Percentiles rank a stretch among this genome's conserved stretches.
phyloP scores from a whole-genome alignment of 148 eudicot genomes.

The Diospyros lotus region DNA sequence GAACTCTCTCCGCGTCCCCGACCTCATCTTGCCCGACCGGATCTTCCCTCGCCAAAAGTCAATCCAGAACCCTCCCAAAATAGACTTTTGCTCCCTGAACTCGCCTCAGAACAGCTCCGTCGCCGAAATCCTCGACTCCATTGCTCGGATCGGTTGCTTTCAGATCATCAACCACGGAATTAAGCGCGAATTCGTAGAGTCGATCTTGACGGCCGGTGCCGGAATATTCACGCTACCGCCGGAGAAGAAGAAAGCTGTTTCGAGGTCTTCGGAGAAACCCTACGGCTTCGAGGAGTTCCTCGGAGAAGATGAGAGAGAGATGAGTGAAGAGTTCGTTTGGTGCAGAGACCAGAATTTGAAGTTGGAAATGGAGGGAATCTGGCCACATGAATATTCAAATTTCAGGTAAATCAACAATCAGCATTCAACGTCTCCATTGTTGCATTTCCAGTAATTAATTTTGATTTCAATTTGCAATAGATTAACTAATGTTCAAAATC shows the following conservation, averaged over 20 bases:
- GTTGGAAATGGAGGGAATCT: conserved; percentile 67
- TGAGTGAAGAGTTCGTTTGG: conserved; percentile 72
- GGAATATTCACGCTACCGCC: conserved; percentile 43
- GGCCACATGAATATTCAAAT: conserved; percentile 56
- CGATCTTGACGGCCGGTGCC: conserved; percentile 22
- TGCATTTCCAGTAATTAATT: background rate
- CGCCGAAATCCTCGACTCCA: conserved; percentile 17
- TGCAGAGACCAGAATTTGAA: conserved; percentile 34
- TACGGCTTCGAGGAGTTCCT: conserved; percentile 66
- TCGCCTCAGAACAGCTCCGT: background rate
- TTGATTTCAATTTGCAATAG: too few relatives aligned
- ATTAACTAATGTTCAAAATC: too few relatives aligned
- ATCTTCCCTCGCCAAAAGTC: conserved; percentile 64
- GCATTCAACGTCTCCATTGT: background rate
- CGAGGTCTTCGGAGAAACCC: conserved; percentile 34
- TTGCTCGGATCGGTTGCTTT: conserved; percentile 51
- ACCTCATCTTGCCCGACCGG: conserved; percentile 63
- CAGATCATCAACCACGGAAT: conserved; percentile 71
- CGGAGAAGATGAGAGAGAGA: conserved; percentile 42
- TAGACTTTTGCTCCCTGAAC: conserved; percentile 33
- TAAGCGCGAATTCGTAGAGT: conserved; percentile 23
- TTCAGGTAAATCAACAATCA: conserved; percentile 56
- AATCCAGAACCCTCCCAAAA: conserved; percentile 34
- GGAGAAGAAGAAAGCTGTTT: conserved; percentile 45
- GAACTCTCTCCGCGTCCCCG: conserved; percentile 60